Percentiles rank a stretch among this genome's conserved stretches.
These are phyloP conservation scores for Berberis vulgaris DNA, from an alignment of 164 flowering plant genomes.

Conservation along the genomic window DNA sequence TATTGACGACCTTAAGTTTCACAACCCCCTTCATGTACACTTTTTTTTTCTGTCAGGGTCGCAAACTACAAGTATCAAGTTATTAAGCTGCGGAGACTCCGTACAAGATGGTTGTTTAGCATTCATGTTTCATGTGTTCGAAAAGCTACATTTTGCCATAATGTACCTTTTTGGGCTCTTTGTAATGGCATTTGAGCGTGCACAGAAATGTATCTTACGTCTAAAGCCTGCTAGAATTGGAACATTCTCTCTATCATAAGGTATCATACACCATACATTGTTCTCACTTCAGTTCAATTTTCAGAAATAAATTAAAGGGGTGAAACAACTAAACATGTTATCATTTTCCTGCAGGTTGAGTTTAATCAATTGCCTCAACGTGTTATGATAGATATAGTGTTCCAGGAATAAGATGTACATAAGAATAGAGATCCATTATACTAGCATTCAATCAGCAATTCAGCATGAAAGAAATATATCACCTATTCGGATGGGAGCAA, in stretches of 20 bases:
- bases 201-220: constrained; percentile 8
- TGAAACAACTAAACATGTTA: too few relatives aligned
- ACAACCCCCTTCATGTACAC: not conserved
- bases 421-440: too few relatives aligned
- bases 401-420: too few relatives aligned
- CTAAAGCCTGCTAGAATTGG: constrained; percentile 19
- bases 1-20: too few relatives aligned
- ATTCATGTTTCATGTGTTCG: constrained; percentile 7
- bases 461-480: too few relatives aligned
- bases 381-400: too few relatives aligned
- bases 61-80: not conserved
- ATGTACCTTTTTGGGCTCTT: constrained; percentile 21
- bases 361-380: too few relatives aligned
- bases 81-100: constrained; percentile 8
- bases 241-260: constrained; percentile 13
- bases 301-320: too few relatives aligned
- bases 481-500: too few relatives aligned
- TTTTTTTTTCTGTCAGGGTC: constrained; percentile 8
- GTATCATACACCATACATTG: not conserved
- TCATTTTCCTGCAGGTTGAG: too few relatives aligned
- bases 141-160: constrained; percentile 17
- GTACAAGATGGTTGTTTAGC: constrained; percentile 3
- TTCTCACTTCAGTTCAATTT: not conserved
- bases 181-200: constrained; percentile 17
- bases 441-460: too few relatives aligned